Conservation (phyloP, 768 basidiomycete species). For the Calvatia gigantea region DNA sequence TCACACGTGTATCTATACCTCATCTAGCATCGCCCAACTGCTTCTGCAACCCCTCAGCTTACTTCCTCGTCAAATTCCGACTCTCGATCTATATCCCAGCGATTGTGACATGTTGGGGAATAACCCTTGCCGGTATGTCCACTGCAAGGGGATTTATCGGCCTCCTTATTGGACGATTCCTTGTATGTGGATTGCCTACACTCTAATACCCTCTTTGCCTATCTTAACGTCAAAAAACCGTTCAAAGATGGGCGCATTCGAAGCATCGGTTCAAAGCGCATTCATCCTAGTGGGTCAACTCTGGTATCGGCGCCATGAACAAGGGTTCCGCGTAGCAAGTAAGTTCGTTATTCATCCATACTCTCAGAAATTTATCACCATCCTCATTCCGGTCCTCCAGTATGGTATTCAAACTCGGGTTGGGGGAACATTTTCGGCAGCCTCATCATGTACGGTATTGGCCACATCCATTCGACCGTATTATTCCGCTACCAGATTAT, state of each 20-base stretch:
- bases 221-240: not conserved
- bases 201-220: not conserved
- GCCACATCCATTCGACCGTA: conserved; percentile 24
- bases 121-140: conserved; percentile 27
- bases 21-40: conserved; percentile 28
- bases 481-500: conserved; percentile 27
- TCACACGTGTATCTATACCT: not conserved
- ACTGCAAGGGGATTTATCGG: conserved; percentile 27
- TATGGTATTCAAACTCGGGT: conserved; percentile 29
- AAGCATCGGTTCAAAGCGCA: conserved; percentile 27
- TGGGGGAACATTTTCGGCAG: conserved; percentile 32
- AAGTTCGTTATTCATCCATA: not conserved
- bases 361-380: not conserved
- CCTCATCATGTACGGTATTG: conserved; percentile 32
- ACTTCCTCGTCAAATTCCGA: conserved; percentile 27
- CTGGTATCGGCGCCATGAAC: conserved; percentile 33
- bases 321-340: conserved; percentile 30
- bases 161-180: conserved; percentile 27
- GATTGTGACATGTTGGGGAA: conserved; percentile 32
- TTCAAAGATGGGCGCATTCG: conserved; percentile 29
- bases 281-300: conserved; percentile 30
- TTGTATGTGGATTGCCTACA: conserved; percentile 20
- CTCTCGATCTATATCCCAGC: conserved; percentile 28
- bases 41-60: conserved; percentile 32
- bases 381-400: conserved; percentile 12